These are phyloP conservation scores for Periconia digitata DNA, from an alignment of 2,329 filamentous ascomycete genomes.

Conservation along the genomic window DNA sequence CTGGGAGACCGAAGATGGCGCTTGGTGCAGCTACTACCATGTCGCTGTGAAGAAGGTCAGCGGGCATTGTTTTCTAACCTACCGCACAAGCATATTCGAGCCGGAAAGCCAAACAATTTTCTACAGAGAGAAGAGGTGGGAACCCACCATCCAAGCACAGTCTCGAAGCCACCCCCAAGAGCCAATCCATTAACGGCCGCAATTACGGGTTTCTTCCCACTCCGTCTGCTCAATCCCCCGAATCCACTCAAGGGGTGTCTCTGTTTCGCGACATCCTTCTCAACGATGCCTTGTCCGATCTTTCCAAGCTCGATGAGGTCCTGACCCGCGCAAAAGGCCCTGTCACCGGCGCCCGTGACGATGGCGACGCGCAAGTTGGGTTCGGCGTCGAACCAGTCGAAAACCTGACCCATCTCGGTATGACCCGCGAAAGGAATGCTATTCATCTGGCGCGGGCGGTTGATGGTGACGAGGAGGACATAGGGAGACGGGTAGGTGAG, in stretches of 20 bases:
- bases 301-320: conserved; percentile 53
- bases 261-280: conserved; percentile 25
- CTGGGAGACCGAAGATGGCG: conserved; percentile 56
- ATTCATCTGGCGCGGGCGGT: conserved; percentile 54
- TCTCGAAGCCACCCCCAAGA: conserved; percentile 61
- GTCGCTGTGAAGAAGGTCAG: conserved; percentile 41
- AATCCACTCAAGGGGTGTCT: conserved; percentile 54
- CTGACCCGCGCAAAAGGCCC: conserved; percentile 58
- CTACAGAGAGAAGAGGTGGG: background rate
- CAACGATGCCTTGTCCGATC: conserved; percentile 27
- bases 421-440: conserved; percentile 45
- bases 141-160: conserved; percentile 56
- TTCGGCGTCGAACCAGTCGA: conserved; percentile 58
- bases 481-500: conserved; percentile 51
- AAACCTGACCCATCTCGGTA: conserved; percentile 53
- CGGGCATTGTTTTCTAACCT: background rate
- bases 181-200: conserved; percentile 62
- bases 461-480: conserved; percentile 57
- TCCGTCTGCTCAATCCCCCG: conserved; percentile 57
- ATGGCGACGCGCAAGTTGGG: conserved; percentile 51
- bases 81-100: background rate
- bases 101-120: background rate
- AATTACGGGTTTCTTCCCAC: conserved; percentile 63
- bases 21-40: conserved; percentile 56
- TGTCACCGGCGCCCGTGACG: conserved; percentile 54